Evolutionary conservation across 176 grass and related monocot species (phyloP).

Genomic region (Hyparrhenia diplandra): DNA sequence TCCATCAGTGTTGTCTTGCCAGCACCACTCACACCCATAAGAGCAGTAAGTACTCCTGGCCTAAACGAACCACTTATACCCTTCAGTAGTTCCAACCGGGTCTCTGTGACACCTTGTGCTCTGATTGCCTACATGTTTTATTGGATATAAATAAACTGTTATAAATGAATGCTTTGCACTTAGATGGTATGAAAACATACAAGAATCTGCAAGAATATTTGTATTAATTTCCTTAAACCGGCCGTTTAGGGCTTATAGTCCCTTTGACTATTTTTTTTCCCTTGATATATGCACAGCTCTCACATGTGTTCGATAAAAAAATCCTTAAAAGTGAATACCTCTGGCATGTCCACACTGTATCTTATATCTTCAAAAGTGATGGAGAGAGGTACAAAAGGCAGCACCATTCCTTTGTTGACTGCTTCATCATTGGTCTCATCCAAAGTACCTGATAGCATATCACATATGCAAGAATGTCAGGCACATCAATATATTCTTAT

Average conservation of each 20-base stretch:
- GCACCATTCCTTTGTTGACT: slow-evolving; percentile 75
- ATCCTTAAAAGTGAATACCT: slow-evolving; percentile 41
- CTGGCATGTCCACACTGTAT: slow-evolving; percentile 82
- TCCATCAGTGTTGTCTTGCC: slow-evolving; percentile 88
- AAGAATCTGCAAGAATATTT: not conserved
- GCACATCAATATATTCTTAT: not conserved
- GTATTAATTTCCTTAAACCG: not conserved
- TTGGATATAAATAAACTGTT: not conserved
- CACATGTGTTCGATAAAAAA: not conserved
- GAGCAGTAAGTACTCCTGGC: slow-evolving; percentile 73
- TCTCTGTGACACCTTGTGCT: slow-evolving; percentile 60
- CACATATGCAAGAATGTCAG: slow-evolving; percentile 4
- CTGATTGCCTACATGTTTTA: slow-evolving; percentile 67
- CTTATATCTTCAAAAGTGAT: slow-evolving; percentile 66
- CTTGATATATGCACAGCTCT: not conserved
- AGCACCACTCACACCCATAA: slow-evolving; percentile 88
- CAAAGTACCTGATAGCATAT: slow-evolving; percentile 20
- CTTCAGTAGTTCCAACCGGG: slow-evolving; percentile 56
- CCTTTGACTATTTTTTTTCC: not conserved
- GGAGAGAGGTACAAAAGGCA: slow-evolving; percentile 71
- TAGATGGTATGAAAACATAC: not conserved
- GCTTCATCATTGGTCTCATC: slow-evolving; percentile 22
- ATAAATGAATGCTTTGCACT: not conserved
- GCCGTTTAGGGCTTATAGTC: not conserved
- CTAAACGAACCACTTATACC: slow-evolving; percentile 75